phyloP scores from a whole-genome alignment of 2,329 filamentous ascomycete genomes.

The Pseudogymnoascus sp. region DNA sequence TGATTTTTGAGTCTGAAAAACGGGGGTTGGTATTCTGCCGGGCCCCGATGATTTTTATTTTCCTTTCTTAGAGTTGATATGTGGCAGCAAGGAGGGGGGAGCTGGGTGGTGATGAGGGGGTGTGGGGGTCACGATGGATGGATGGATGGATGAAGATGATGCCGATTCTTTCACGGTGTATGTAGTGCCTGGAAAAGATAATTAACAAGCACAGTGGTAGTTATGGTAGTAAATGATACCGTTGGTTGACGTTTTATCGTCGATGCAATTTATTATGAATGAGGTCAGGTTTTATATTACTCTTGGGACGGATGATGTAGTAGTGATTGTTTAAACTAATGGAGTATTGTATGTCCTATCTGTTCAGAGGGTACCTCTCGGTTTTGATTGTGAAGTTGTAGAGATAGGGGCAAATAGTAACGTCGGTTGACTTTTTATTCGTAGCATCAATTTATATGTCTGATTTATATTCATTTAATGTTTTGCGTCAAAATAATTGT shows the following conservation, averaged over 20 bases:
- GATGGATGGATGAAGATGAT: background rate
- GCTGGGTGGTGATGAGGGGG: background rate
- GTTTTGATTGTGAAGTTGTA: too few relatives aligned
- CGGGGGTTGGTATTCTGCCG: background rate
- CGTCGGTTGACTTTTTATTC: background rate
- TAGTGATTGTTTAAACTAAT: background rate
- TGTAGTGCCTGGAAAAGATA: constrained; percentile 2
- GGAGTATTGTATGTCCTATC: background rate
- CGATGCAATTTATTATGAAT: constrained; percentile 1
- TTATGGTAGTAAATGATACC: constrained; percentile 4
- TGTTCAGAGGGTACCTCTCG: too few relatives aligned
- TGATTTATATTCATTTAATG: background rate
- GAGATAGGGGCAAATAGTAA: too few relatives aligned
- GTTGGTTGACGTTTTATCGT: constrained; percentile 4
- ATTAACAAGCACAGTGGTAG: background rate
- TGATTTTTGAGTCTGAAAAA: constrained; percentile 7
- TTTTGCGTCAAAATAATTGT: too few relatives aligned
- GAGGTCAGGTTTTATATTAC: background rate
- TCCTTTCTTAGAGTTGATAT: background rate
- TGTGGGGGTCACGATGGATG: background rate
- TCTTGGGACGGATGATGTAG: background rate
- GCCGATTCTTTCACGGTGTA: background rate
- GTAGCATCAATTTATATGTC: background rate
- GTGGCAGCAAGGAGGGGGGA: background rate
- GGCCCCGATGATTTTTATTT: background rate